A percentile compares a stretch with the other conserved stretches of the same genome.
Evolutionary conservation across 1,284 basidiomycete genomes (phyloP).

Genomic region (Golubevia pallescens): DNA sequence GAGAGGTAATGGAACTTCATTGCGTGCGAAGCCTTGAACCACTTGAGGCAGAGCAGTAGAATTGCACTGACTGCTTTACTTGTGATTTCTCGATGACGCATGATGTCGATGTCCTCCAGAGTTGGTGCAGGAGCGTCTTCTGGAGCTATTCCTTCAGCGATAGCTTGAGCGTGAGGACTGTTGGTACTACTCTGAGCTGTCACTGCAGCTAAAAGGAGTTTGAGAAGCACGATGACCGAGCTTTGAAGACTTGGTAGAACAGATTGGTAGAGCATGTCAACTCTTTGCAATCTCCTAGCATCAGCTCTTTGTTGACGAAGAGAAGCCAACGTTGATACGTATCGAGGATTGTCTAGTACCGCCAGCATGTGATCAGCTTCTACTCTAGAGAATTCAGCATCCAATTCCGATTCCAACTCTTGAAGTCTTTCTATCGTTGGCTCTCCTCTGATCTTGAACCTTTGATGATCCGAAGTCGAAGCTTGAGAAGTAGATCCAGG

Average conservation of each 20-base stretch:
- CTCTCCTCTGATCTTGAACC: constrained; percentile 40
- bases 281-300: constrained; percentile 42
- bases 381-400: constrained; percentile 32
- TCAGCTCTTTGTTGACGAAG: constrained; percentile 47
- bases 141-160: constrained; percentile 38
- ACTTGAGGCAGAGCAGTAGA: constrained; percentile 85
- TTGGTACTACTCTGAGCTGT: constrained; percentile 51
- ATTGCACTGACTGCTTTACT: constrained; percentile 97
- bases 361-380: constrained; percentile 47
- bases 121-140: constrained; percentile 73
- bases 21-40: constrained; percentile 97
- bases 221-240: constrained; percentile 59
- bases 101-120: constrained; percentile 92
- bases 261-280: constrained; percentile 50
- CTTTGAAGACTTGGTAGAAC: constrained; percentile 51
- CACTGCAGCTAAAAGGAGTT: constrained; percentile 56
- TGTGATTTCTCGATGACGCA: constrained; percentile 94
- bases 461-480: constrained; percentile 13
- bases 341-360: constrained; percentile 43
- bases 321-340: constrained; percentile 22
- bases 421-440: constrained; percentile 46
- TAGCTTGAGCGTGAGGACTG: constrained; percentile 49
- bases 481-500: constrained; percentile 3
- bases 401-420: constrained; percentile 40
- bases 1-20: constrained; percentile 99